phyloP scores from a whole-genome alignment of 2,329 filamentous ascomycete species.

The Aschersonia sp. region DNA sequence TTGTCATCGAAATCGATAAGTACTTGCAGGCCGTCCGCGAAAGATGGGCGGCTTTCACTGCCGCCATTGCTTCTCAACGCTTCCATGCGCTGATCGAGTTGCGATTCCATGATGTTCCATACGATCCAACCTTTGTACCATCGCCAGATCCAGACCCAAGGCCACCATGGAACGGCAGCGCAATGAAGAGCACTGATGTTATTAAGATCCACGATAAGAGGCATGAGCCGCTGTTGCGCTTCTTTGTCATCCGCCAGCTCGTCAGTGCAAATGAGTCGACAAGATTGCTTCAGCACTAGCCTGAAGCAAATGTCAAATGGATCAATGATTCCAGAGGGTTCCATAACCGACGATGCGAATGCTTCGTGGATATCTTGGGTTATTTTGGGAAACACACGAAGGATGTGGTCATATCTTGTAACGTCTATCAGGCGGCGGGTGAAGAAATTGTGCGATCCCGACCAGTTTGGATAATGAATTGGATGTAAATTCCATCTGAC shows the following conservation, averaged over 20 bases:
- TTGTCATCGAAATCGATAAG: neutral
- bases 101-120: neutral
- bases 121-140: neutral
- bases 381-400: neutral
- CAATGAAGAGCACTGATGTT: neutral
- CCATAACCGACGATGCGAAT: neutral
- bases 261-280: neutral
- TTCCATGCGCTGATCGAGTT: neutral
- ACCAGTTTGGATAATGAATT: neutral
- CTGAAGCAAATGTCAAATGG: neutral
- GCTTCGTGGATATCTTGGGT: neutral
- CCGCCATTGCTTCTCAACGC: neutral
- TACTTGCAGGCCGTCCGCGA: neutral
- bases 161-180: neutral
- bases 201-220: neutral
- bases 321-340: neutral
- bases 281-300: neutral
- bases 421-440: conserved; percentile 2
- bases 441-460: conserved; percentile 3
- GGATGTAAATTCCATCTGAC: neutral
- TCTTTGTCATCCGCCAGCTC: neutral
- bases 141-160: neutral
- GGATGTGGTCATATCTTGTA: conserved; percentile 1
- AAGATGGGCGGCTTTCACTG: too few species aligned
- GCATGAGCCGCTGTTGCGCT: neutral